Conservation (phyloP, 108 stramenopile species). For the Stephanodiscus minutulus region DNA sequence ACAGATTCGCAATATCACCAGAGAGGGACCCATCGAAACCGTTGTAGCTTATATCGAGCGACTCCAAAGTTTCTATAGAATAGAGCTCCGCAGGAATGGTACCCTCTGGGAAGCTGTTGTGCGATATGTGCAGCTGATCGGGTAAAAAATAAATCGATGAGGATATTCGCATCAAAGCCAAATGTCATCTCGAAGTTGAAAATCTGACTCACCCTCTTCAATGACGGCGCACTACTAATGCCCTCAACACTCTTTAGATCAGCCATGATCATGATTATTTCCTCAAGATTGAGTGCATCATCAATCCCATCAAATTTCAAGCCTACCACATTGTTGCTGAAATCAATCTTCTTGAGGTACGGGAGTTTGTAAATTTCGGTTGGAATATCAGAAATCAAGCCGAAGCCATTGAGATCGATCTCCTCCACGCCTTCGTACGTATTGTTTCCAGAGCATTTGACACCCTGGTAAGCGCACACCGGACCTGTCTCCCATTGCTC, state of each 20-base stretch:
- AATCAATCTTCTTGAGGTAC: conserved; percentile 58
- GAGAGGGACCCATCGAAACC: conserved; percentile 61
- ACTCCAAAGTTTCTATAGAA: conserved; percentile 40
- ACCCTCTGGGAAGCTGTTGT: conserved; percentile 55
- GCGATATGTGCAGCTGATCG: conserved; percentile 55
- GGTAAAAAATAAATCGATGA: conserved; percentile 1
- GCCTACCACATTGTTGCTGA: conserved; percentile 66
- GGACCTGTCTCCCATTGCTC: conserved; percentile 57
- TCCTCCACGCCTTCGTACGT: conserved; percentile 53
- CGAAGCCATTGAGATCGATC: conserved; percentile 56
- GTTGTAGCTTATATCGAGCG: conserved; percentile 56
- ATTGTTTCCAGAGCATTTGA: conserved; percentile 55
- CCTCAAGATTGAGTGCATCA: conserved; percentile 55
- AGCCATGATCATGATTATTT: conserved; percentile 59
- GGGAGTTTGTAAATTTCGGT: conserved; percentile 66
- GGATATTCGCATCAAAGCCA: not conserved
- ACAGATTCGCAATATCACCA: conserved; percentile 54
- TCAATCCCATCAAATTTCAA: conserved; percentile 65
- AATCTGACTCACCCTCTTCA: conserved; percentile 33
- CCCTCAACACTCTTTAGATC: conserved; percentile 58
- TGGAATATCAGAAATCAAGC: conserved; percentile 59
- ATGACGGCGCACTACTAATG: conserved; percentile 56
- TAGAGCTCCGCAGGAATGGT: conserved; percentile 70
- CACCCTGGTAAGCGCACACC: conserved; percentile 79
- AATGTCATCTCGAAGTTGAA: conserved; percentile 1